A percentile compares a stretch with the other conserved stretches of the same genome.
These are phyloP conservation scores for Rhododendron mucronatum DNA, from an alignment of 148 eudicot species.

Conservation along the genomic window DNA sequence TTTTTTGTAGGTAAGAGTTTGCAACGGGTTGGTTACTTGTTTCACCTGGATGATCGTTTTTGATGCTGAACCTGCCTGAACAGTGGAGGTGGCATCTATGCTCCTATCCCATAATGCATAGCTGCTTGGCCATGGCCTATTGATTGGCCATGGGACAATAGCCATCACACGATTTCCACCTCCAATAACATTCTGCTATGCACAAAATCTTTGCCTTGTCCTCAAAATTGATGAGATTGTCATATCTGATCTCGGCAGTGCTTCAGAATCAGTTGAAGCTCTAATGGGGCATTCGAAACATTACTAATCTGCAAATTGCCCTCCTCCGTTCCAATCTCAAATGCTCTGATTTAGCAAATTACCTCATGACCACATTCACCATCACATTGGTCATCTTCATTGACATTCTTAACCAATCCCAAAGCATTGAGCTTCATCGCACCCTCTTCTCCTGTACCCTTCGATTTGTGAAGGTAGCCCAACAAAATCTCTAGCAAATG, in stretches of 20 bases:
- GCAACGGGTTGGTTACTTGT: neutral
- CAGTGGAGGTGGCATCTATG: neutral
- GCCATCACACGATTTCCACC: neutral
- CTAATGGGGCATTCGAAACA: neutral
- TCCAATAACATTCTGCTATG: neutral
- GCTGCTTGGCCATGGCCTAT: neutral
- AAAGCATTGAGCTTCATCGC: neutral
- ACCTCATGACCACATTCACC: neutral
- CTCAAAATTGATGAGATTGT: neutral
- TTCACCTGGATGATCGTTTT: neutral
- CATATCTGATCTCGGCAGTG: neutral
- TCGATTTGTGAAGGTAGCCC: neutral
- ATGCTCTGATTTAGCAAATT: neutral
- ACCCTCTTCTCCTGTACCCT: neutral
- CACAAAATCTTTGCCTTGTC: neutral
- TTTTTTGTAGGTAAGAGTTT: neutral
- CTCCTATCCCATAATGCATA: neutral
- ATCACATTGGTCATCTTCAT: neutral
- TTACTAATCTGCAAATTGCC: neutral
- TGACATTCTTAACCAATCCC: neutral
- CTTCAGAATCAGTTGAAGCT: neutral
- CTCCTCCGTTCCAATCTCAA: neutral
- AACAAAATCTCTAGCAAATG: neutral
- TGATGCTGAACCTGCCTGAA: neutral
- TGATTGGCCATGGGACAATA: neutral